Evolutionary conservation across 371 early-diverging fungal species (phyloP), one percentile per base, ranked within the genome.

Genomic region (Dinochytrium kinnereticum): DNA sequence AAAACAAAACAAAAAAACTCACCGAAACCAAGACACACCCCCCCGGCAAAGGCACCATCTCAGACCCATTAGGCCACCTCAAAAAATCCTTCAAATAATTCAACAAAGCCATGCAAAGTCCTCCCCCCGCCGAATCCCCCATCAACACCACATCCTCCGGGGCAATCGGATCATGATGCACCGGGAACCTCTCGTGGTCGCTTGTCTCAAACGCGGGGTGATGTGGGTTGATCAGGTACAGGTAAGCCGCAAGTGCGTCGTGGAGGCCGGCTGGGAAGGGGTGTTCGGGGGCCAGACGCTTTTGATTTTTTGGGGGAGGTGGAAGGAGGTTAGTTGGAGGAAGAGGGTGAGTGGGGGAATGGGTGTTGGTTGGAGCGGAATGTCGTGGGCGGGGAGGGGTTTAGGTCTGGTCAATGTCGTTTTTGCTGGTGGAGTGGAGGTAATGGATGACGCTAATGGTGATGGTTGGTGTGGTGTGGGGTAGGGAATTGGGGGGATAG

Each of bases 71-170:
- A 28, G 75, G 53, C 61, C 34, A 59, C 24, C 73, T 40, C 28
- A 81, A 74, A 57, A 77, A 84, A 38, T 70, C 69, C 69, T 80
- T 80, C 30, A 81, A 74, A 74, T 82, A 82, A 61, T 73, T 77
- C 37, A 78, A 37, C 21, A 88, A 80, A 0, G 83, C 79, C 39
- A 84, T 79, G 26, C 83, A 72, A 34, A 91, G 73, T 39, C 87
- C 87, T 19, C 89, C 90, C 17, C 91, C 91, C 37, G 90, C 90
- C 17, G 85, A 85, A 64, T 90, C 90, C n/a, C 90, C 91, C 67
- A 80, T 85, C 0, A 90, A 57, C 50, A 85, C 74, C 24, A 79
- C 69, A 64, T 82, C 74, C 53, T 69, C 51, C 1, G 82, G 80
- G 26, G 53, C 68, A 59, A 75, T 64, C 3, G 82, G 78, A 15